These are phyloP conservation scores for Tetradesmus obliquus DNA, from an alignment of 139 green algal species.

Conservation along the genomic window DNA sequence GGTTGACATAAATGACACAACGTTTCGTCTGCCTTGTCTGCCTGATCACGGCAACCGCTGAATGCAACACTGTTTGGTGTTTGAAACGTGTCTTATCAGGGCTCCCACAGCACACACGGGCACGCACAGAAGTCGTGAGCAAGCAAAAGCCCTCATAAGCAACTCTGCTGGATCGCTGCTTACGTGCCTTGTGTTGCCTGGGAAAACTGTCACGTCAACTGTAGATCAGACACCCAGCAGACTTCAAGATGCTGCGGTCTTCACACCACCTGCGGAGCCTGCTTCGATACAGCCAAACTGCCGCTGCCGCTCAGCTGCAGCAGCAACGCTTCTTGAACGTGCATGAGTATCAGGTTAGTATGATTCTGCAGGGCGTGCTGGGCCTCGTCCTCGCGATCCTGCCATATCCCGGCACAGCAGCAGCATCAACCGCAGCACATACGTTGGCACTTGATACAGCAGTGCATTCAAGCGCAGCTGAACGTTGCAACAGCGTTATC, in stretches of 20 bases:
- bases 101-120: not conserved
- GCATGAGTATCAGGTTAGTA: constrained; percentile 94
- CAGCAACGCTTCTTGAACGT: constrained; percentile 89
- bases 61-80: not conserved
- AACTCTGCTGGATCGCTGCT: not conserved
- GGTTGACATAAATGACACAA: not conserved
- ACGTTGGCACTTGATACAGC: not conserved
- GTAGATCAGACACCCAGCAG: not conserved
- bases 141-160: constrained; percentile 10
- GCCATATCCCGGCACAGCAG: not conserved
- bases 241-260: constrained; percentile 2
- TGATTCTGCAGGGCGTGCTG: not conserved
- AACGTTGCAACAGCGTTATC: not conserved
- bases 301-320: constrained; percentile 51
- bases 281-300: constrained; percentile 33
- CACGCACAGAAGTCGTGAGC: not conserved
- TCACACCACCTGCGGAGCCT: not conserved
- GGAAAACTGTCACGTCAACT: not conserved
- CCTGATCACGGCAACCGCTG: not conserved
- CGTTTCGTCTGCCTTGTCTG: not conserved
- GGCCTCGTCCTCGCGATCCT: not conserved
- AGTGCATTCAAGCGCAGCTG: not conserved
- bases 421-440: constrained; percentile 9
- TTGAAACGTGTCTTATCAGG: not conserved
- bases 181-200: not conserved